Conservation (phyloP, 139 green algal species). For the Auxenochlorella pyrenoidosa region DNA sequence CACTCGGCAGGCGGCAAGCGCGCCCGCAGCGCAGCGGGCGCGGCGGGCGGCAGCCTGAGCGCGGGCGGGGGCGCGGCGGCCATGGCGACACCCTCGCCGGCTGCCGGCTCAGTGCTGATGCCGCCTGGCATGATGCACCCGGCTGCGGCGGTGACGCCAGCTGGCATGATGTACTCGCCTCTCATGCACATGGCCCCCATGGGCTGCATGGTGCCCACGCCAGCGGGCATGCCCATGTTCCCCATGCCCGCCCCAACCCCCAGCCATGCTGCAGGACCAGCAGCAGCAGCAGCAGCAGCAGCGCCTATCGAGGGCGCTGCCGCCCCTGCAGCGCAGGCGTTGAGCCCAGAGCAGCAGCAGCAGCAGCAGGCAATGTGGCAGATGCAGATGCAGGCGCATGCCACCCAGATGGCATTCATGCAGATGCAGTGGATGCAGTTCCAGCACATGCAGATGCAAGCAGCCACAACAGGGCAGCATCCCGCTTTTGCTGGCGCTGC, state of each 20-base stretch:
- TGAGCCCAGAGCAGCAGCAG: not conserved
- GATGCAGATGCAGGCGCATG: conserved; percentile 9
- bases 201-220: conserved; percentile 1
- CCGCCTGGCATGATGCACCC: not conserved
- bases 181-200: not conserved
- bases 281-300: not conserved
- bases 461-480: conserved; percentile 1
- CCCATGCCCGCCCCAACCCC: not conserved
- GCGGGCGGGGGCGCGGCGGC: not conserved
- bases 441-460: conserved; percentile 1
- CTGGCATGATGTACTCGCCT: conserved; percentile 5
- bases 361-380: conserved; percentile 25
- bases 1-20: not conserved
- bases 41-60: not conserved
- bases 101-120: not conserved
- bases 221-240: not conserved
- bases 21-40: not conserved
- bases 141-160: not conserved
- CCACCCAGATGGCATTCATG: conserved; percentile 10
- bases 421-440: conserved; percentile 30
- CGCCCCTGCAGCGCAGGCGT: not conserved
- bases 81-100: not conserved
- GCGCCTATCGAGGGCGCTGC: not conserved
- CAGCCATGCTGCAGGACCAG: not conserved
- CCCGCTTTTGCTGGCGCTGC: not conserved